These are phyloP conservation scores for Chalciporus sp. DNA, from an alignment of 1,284 basidiomycete species.

Conservation along the genomic window DNA sequence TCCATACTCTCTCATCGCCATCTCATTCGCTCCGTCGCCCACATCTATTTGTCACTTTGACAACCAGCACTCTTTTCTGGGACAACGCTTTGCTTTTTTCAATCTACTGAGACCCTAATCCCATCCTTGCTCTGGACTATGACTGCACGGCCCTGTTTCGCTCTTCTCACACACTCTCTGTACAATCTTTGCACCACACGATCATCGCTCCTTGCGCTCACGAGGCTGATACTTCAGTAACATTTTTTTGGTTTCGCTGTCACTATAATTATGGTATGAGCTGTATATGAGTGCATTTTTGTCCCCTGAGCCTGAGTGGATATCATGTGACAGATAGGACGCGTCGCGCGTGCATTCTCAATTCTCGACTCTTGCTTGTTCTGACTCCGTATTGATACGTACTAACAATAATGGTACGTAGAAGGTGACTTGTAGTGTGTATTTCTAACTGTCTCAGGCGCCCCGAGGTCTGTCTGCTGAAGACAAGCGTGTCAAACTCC, in stretches of 20 bases:
- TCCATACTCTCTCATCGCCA: slow-evolving; percentile 16
- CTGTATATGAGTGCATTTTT: slow-evolving; percentile 33
- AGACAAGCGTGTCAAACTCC: slow-evolving; percentile 77
- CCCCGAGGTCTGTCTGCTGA: slow-evolving; percentile 78
- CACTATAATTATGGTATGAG: slow-evolving; percentile 19
- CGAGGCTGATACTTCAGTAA: slow-evolving; percentile 12
- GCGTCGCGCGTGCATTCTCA: not conserved
- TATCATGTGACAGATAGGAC: slow-evolving; percentile 29
- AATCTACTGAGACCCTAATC: slow-evolving; percentile 14
- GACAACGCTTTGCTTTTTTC: slow-evolving; percentile 26
- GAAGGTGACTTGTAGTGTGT: not conserved
- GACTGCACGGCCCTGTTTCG: slow-evolving; percentile 23
- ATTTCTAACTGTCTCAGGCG: slow-evolving; percentile 47
- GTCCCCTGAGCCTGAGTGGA: not conserved
- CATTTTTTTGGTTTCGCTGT: slow-evolving; percentile 31
- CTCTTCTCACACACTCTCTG: slow-evolving; percentile 16
- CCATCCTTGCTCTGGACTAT: slow-evolving; percentile 33
- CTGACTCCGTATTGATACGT: no score
- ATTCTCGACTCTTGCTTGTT: not conserved
- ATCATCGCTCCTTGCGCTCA: slow-evolving; percentile 13
- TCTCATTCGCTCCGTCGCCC: slow-evolving; percentile 17
- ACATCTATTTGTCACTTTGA: slow-evolving; percentile 22
- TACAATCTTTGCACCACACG: slow-evolving; percentile 13
- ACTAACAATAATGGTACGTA: slow-evolving; percentile 27
- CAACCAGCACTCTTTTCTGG: slow-evolving; percentile 29